These are phyloP conservation scores for Solanum bukasovii DNA, from an alignment of 257 asterid species.

Conservation along the genomic window DNA sequence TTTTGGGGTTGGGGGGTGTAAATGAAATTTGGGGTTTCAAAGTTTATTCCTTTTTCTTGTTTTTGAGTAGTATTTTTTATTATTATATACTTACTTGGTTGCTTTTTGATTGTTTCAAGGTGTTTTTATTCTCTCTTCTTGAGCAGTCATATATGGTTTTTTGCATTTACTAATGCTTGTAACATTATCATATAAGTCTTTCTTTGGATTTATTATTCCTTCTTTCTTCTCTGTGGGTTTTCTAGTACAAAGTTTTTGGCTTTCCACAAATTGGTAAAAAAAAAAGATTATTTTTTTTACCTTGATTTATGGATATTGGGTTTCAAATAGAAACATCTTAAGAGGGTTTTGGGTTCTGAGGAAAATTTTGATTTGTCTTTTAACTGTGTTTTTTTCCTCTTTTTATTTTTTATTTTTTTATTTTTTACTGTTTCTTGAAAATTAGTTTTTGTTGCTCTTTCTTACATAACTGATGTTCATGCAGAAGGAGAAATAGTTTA, in stretches of 20 bases:
- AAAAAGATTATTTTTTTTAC: conserved; percentile 2
- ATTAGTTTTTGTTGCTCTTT: neutral
- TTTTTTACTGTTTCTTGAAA: neutral
- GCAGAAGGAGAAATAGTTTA: neutral
- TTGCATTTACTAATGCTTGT: conserved; percentile 49
- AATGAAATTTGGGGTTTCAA: conserved; percentile 19
- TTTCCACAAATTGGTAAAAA: conserved; percentile 47
- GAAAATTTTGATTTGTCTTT: conserved; percentile 32
- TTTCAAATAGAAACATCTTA: conserved; percentile 32
- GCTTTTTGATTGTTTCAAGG: conserved; percentile 74
- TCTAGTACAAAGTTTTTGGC: conserved; percentile 39
- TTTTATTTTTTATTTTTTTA: neutral
- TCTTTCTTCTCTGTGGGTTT: conserved; percentile 21
- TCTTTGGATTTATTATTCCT: conserved; percentile 46
- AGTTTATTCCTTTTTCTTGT: conserved; percentile 74
- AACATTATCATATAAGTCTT: conserved; percentile 10
- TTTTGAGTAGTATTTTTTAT: neutral
- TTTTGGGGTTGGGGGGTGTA: conserved; percentile 3
- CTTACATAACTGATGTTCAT: neutral
- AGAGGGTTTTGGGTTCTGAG: conserved; percentile 29
- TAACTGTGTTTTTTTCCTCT: conserved; percentile 16
- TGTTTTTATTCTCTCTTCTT: conserved; percentile 76
- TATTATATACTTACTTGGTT: neutral
- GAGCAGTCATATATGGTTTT: conserved; percentile 82
- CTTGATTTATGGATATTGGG: conserved; percentile 31